These are phyloP conservation scores for Lumnitzera racemosa DNA, from an alignment of 345 rosid genomes.

Conservation along the genomic window DNA sequence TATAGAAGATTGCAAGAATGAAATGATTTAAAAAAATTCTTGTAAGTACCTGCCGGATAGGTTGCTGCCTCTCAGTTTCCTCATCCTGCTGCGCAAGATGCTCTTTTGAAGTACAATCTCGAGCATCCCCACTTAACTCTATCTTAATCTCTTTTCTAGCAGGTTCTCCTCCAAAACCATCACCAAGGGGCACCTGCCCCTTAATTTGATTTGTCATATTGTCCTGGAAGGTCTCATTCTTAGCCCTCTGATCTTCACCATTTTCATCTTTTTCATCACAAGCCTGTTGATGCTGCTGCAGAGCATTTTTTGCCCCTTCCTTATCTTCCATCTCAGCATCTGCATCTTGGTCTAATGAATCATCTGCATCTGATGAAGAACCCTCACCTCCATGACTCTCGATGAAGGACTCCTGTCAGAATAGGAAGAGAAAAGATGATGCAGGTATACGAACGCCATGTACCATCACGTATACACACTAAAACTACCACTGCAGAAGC, in stretches of 20 bases:
- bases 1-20: no score
- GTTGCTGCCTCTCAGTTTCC: slow-evolving; percentile 36
- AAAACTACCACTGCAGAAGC: no score
- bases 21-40: no score
- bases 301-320: slow-evolving; percentile 35
- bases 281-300: slow-evolving; percentile 34
- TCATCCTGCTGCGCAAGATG: slow-evolving; percentile 23
- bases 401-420: slow-evolving; percentile 47
- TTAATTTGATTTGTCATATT: slow-evolving; percentile 27
- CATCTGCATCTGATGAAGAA: slow-evolving; percentile 61
- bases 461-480: no score
- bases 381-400: slow-evolving; percentile 68
- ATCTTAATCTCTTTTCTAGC: slow-evolving; percentile 29
- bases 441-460: not conserved
- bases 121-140: slow-evolving; percentile 23
- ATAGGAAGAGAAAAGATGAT: not conserved
- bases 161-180: slow-evolving; percentile 33
- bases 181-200: slow-evolving; percentile 29
- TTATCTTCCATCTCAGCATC: slow-evolving; percentile 52
- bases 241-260: slow-evolving; percentile 33
- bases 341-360: slow-evolving; percentile 50
- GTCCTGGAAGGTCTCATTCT: slow-evolving; percentile 33
- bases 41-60: slow-evolving; percentile 45
- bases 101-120: slow-evolving; percentile 24
- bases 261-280: slow-evolving; percentile 27